Base-by-base conservation (phyloP, 208 protist species). In the Borovskyia barvae region DNA sequence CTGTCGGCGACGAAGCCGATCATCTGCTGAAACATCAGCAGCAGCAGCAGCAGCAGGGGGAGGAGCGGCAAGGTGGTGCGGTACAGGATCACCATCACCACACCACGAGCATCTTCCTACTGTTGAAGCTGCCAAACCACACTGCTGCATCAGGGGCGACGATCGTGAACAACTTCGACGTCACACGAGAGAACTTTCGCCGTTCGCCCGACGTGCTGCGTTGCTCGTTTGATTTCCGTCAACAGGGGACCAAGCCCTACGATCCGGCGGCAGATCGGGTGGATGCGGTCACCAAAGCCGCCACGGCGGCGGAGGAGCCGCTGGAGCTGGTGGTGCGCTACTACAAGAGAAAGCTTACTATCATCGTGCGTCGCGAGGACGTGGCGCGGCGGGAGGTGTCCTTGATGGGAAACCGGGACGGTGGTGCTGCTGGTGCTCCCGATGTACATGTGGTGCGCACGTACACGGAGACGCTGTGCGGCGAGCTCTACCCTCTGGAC, bases 291-390 rank as follows among this genome's bases (percentile, higher is more conserved):
- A 63, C 66, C 19, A 72, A 65, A 32, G 58, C 68, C 17, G 19
- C 29, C 25, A 54, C 66, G 20, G 76, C 79, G 28, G 71, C 68
- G 32, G 81, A 92, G 46, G 70, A 89, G 39, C 85, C 85, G 2
- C 59, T 87, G 19, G 81, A 92, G 56, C 63, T 89, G n/a, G 45
- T 92, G 6, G 73, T 89, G 33, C 81, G 82, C 39, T 92, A 92
- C 62, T 80, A 92, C 66, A 55, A 83, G 28, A 65, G 76, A 51
- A 82, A 84, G 26, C 72, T 92, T 14, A 72, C 64, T 26, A 61
- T 92, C 0, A 62, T 78, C 4, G 35, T 92, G 25, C 68, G 58
- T 17, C 80, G 85, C 47, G 80, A 92, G 50, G 60, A 77, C 22
- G 43, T 56, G 12, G 46, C 61, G 47, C 55, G 48, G 37, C 73